Evolutionary conservation across 345 rosid species (phyloP).

Genomic region (Cochlearia excelsa): DNA sequence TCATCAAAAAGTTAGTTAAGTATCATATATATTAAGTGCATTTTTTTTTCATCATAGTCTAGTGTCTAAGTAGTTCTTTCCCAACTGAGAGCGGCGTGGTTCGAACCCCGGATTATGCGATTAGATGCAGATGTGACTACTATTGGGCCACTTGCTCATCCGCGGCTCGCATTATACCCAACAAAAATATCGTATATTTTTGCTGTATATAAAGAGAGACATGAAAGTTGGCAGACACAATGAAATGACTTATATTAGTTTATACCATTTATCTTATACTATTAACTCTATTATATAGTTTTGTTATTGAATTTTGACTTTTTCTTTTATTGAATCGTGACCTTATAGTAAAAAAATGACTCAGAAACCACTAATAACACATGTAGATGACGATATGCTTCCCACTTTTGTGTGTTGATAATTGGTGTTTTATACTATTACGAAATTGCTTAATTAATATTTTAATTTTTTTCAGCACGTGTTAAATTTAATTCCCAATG

Average conservation of each 20-base stretch:
- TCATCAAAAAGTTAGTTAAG: no score
- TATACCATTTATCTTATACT: not conserved
- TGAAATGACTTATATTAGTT: not conserved
- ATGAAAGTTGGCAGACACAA: conserved; percentile 19
- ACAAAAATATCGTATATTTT: no score
- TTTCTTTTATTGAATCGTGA: conserved; percentile 9
- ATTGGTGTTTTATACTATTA: conserved; percentile 1
- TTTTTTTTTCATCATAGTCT: no score
- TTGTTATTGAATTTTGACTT: conserved; percentile 8
- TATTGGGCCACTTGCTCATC: no score
- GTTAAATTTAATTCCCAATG: conserved; percentile 10
- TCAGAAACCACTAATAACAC: conserved; percentile 12
- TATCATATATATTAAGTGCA: no score
- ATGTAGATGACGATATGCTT: conserved; percentile 28
- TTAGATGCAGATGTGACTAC: no score
- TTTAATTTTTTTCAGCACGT: conserved; percentile 25
- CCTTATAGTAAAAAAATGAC: conserved; percentile 13
- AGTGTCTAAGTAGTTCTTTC: no score
- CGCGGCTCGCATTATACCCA: no score
- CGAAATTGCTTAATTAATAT: conserved; percentile 7
- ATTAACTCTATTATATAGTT: conserved; percentile 14
- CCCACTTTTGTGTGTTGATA: conserved; percentile 6
- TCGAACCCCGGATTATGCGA: no score
- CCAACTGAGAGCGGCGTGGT: no score
- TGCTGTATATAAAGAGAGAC: no score